Evolutionary conservation across 1,139 yeast species (phyloP).

Genomic region (Saccharomycopsis phalli): DNA sequence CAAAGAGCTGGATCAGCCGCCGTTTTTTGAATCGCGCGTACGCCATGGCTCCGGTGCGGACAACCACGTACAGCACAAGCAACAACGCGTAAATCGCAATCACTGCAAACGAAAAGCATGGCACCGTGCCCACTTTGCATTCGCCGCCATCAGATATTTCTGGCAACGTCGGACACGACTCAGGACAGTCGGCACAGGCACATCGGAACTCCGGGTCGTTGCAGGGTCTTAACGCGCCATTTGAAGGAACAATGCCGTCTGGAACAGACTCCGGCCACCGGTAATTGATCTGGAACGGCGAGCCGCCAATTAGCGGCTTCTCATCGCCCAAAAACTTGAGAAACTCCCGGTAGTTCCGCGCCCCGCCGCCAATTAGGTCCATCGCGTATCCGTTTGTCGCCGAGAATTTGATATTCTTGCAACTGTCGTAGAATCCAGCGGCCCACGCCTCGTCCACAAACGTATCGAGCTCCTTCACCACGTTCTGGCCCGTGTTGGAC

Average conservation of each 20-base stretch:
- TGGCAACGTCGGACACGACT: slow-evolving; percentile 65
- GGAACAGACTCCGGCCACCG: slow-evolving; percentile 35
- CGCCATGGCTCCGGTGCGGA: slow-evolving; percentile 13
- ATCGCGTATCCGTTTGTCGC: slow-evolving; percentile 95
- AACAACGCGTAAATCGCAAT: slow-evolving; percentile 41
- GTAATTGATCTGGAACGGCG: slow-evolving; percentile 89
- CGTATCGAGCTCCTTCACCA: slow-evolving; percentile 66
- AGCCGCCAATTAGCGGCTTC: slow-evolving; percentile 87
- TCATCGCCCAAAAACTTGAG: slow-evolving; percentile 88
- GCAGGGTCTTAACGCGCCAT: slow-evolving; percentile 43
- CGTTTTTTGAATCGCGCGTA: slow-evolving; percentile 22
- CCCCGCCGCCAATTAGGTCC: slow-evolving; percentile 97
- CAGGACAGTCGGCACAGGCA: slow-evolving; percentile 86
- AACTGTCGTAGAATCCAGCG: slow-evolving; percentile 61
- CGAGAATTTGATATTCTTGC: slow-evolving; percentile 82
- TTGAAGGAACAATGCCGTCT: slow-evolving; percentile 24
- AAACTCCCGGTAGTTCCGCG: slow-evolving; percentile 60
- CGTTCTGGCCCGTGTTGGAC: slow-evolving; percentile 47
- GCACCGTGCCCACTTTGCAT: slow-evolving; percentile 55
- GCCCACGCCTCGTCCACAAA: slow-evolving; percentile 57
- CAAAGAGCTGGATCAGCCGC: slow-evolving; percentile 10
- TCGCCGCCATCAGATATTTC: slow-evolving; percentile 25
- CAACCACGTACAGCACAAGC: slow-evolving; percentile 34
- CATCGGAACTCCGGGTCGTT: slow-evolving; percentile 56
- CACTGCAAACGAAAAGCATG: slow-evolving; percentile 66